Percentiles rank a stretch among this genome's conserved stretches.
Conservation (phyloP, 169 alveolate genomes). For the Plasmodium knowlesi region DNA sequence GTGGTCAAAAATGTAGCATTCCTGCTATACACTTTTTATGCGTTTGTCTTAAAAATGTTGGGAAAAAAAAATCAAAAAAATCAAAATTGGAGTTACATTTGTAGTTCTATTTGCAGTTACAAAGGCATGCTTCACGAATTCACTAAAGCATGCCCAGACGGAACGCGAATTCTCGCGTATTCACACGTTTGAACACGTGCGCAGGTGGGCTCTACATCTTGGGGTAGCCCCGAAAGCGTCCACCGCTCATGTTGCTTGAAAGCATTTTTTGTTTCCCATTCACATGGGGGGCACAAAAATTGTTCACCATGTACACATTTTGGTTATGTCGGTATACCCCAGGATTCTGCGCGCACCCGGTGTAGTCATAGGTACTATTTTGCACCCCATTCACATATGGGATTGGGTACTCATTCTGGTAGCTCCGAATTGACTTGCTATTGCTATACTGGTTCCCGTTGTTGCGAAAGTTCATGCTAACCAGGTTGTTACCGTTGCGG, state of each 20-base stretch:
- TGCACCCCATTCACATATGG: constrained; percentile 25
- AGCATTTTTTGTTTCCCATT: constrained; percentile 27
- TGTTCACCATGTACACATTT: constrained; percentile 39
- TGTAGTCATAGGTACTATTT: constrained; percentile 32
- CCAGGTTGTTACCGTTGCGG: background rate
- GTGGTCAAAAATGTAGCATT: background rate
- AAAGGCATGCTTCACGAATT: background rate
- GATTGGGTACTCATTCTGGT: constrained; percentile 1
- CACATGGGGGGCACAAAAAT: constrained; percentile 19
- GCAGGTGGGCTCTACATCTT: constrained; percentile 1
- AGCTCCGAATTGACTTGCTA: constrained; percentile 14
- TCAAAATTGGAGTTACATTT: background rate
- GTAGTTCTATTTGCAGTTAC: background rate
- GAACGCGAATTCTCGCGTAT: background rate
- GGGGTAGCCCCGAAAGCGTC: constrained; percentile 22
- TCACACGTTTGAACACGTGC: background rate
- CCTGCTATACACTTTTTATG: background rate
- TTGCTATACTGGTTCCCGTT: background rate
- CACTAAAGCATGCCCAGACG: background rate
- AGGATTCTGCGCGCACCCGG: constrained; percentile 12
- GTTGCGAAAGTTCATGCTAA: background rate
- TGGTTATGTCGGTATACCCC: constrained; percentile 17
- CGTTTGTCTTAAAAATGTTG: background rate
- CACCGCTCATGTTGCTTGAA: constrained; percentile 31
- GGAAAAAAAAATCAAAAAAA: background rate